Conservation (phyloP, 2,329 filamentous ascomycete genomes). For the Fusarium austroafricanum region DNA sequence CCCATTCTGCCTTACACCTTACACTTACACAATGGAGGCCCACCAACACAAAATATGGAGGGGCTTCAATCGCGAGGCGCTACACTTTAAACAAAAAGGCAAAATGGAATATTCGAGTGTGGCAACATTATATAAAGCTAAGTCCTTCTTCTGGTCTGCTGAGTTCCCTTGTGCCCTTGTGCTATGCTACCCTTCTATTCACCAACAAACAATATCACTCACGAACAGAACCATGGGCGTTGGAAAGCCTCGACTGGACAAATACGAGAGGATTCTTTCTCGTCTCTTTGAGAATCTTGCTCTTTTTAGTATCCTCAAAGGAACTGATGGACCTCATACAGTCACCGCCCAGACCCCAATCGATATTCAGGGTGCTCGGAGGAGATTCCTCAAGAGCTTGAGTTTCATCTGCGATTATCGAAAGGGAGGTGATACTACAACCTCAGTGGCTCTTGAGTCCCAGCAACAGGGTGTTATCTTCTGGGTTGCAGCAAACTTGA, state of each 20-base stretch:
- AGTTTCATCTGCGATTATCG: conserved; percentile 59
- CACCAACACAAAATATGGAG: conserved; percentile 17
- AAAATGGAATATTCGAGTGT: not conserved
- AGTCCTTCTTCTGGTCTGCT: not conserved
- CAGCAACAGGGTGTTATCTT: conserved; percentile 49
- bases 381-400: conserved; percentile 54
- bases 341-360: not conserved
- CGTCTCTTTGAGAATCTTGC: conserved; percentile 41
- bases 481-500: conserved; percentile 58
- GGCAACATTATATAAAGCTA: not conserved
- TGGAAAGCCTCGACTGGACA: conserved; percentile 30
- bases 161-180: not conserved
- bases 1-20: conserved; percentile 6
- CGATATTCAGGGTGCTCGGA: conserved; percentile 12
- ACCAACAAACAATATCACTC: not conserved
- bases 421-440: conserved; percentile 59
- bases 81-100: not conserved
- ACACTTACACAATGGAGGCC: conserved; percentile 1
- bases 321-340: conserved; percentile 23
- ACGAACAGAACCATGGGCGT: conserved; percentile 8
- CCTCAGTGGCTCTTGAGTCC: conserved; percentile 58
- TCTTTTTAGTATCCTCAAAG: conserved; percentile 29
- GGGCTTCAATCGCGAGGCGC: not conserved
- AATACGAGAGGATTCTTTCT: conserved; percentile 26
- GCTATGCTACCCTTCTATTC: not conserved